Percentiles rank a stretch among this genome's conserved stretches.
Evolutionary conservation across 140 eudicot species (phyloP).

Genomic region (Cichorium intybus): DNA sequence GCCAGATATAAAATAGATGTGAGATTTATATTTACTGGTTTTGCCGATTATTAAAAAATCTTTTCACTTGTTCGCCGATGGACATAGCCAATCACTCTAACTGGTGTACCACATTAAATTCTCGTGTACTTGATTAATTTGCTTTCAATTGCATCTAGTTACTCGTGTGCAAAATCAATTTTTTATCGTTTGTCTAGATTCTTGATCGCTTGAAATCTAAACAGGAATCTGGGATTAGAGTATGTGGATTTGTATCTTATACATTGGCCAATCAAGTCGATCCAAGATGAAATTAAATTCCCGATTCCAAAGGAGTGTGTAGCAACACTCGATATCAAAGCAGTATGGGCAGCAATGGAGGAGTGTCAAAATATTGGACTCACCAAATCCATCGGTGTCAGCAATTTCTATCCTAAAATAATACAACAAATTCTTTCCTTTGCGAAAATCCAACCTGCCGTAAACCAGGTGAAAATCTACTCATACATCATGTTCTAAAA

Average conservation of each 20-base stretch:
- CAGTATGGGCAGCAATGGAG: constrained; percentile 68
- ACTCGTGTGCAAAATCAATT: no score
- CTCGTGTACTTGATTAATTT: no score
- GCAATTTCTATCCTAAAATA: constrained; percentile 50
- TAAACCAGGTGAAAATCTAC: constrained; percentile 29
- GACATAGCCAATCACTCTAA: no score
- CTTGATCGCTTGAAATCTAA: no score
- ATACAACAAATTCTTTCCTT: constrained; percentile 38
- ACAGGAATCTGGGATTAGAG: constrained; percentile 46
- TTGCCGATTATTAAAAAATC: no score
- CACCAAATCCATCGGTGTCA: constrained; percentile 61
- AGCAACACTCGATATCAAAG: constrained; percentile 36
- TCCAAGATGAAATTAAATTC: not conserved
- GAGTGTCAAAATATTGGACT: constrained; percentile 66
- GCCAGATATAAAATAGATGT: no score
- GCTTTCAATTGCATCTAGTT: no score
- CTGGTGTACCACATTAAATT: no score
- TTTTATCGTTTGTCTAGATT: no score
- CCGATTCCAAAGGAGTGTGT: constrained; percentile 40
- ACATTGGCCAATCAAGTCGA: constrained; percentile 36
- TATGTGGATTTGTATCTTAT: constrained; percentile 47
- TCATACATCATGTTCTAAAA: no score
- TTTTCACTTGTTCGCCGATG: no score
- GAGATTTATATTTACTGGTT: no score
- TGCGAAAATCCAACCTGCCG: constrained; percentile 58